Evolutionary conservation across 2,329 filamentous ascomycete genomes (phyloP), one percentile per base, ranked within the genome.

Genomic region (Samsoniella hepiali): DNA sequence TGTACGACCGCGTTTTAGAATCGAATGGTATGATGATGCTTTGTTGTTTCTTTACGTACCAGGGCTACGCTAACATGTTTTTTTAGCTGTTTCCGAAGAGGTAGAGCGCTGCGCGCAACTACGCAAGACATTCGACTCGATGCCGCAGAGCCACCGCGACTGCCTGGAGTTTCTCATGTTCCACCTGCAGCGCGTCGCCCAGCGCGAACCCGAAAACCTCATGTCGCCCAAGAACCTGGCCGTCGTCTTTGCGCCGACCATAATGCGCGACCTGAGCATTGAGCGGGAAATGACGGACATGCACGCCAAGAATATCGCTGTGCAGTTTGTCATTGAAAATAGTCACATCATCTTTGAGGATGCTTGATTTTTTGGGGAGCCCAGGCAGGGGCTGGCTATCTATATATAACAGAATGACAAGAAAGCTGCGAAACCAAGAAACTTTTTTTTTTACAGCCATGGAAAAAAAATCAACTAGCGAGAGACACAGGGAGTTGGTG

Each of bases 161-260:
- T 94, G 91, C 68, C 85, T 99, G 8, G 93, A 97, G 74, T 97
- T 96, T 74, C 82, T 99, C 65, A 88, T 98, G 74, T 95, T 96
- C 81, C 95, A 99, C 79, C 83, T 99, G 69, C 89, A 88, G 68
- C 87, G 93, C 65, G 94, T 99, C 45, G 91, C 96, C 64, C 83
- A 88, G 69, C 87, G 91, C 67, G 90, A 96, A 73, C 84, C 84
- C 45, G 90, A 96, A 74, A 98, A 98, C 72, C 76, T 97, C 75
- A 99, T 99, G 95, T 97, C 92, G 31, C 91, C 94, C 63, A 91
- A 96, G 77, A 99, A 99, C 73, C 79, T 98, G 65, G 93, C 95
- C 3, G 95, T 99, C 49, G 95, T 99, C 44, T 99, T 99, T 74
- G 95, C 95, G 9, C 95, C 95, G 8, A 99, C 95, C 1, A 96